These are phyloP conservation scores for Bertia moriformis DNA, from an alignment of 2,329 filamentous ascomycete genomes.

Conservation along the genomic window DNA sequence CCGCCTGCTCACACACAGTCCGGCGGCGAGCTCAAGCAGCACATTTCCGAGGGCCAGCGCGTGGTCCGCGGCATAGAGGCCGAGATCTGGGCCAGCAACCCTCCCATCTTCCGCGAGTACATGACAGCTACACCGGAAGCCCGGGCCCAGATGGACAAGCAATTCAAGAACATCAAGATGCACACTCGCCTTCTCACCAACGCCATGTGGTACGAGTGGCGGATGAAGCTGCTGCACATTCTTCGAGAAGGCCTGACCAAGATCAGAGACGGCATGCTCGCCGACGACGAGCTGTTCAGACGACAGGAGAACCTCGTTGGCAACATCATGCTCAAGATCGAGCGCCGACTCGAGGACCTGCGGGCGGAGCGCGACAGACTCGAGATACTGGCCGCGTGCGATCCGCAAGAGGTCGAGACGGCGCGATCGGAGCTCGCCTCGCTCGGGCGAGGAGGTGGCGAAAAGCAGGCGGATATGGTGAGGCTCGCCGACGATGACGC, in stretches of 20 bases:
- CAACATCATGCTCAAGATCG: conserved; percentile 49
- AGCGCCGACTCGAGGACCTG: conserved; percentile 45
- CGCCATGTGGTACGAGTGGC: conserved; percentile 63
- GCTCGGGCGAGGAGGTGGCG: conserved; percentile 53
- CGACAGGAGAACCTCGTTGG: conserved; percentile 58
- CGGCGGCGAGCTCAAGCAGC: conserved; percentile 58
- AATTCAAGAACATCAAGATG: conserved; percentile 61
- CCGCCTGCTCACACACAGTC: conserved; percentile 25
- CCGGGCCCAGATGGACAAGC: conserved; percentile 52
- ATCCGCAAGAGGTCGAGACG: conserved; percentile 62
- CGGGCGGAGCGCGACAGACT: conserved; percentile 51
- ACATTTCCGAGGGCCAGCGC: conserved; percentile 56
- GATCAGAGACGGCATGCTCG: conserved; percentile 63
- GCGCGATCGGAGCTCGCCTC: conserved; percentile 55
- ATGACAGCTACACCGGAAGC: conserved; percentile 48
- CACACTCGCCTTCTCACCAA: conserved; percentile 57
- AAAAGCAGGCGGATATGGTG: conserved; percentile 53
- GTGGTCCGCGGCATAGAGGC: conserved; percentile 55
- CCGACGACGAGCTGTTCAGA: conserved; percentile 52
- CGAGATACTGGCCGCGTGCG: conserved; percentile 60
- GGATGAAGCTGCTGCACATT: conserved; percentile 44
- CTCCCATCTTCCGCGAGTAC: conserved; percentile 57
- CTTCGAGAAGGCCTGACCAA: conserved; percentile 52
- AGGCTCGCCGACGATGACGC: conserved; percentile 52
- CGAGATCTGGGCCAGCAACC: conserved; percentile 53